Base-by-base conservation (phyloP, 2,329 filamentous ascomycete genomes). In the Basipetospora chlamydospora region DNA sequence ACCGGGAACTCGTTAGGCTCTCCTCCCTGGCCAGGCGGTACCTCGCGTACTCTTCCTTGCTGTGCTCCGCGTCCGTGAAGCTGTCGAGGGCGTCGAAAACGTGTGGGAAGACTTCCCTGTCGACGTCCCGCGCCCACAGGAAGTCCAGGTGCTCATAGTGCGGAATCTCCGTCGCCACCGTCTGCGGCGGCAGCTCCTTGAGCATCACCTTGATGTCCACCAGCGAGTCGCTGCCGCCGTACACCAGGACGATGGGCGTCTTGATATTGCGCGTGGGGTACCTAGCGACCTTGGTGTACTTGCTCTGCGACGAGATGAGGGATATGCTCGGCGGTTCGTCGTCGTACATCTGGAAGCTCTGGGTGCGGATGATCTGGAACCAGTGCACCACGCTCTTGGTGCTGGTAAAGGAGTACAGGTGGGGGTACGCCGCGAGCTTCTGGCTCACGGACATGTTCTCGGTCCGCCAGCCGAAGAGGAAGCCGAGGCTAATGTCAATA, bases 351-450 rank as follows among this genome's bases (percentile, higher is more conserved):
- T 98, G 90, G 56, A 98, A 96, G 18, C 77, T 86, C 49, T 85
- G 83, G 49, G 88, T 95, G 44, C 90, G 80, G 49, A 98, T 98
- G 52, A 98, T 95, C 54, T 98, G 90, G 55, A 98, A 98, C 90
- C 90, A 98, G 54, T 98, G 90, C 0, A 98, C 90, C 7, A 98
- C 86, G 15, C 80, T 87, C 59, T 98, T 98, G 39, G 86, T 94
- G 54, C 84, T 93, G 0, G 88, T 95, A 55, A 88, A 96, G 1
- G 87, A 95, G 61, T 94, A 98, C 0, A 98, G 63, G 60, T 98
- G 90, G 8, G 88, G 80, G 53, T 98, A 98, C 1, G 86, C 86
- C 3, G 90, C 90, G 13, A 98, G 72, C 53, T 98, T 98, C 57
- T 98, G 90, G 39, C 80, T 77, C 1, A 74, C 61, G 7, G 75